Base-by-base conservation (phyloP, 176 grass and related monocot genomes). In the Lolium multiflorum region DNA sequence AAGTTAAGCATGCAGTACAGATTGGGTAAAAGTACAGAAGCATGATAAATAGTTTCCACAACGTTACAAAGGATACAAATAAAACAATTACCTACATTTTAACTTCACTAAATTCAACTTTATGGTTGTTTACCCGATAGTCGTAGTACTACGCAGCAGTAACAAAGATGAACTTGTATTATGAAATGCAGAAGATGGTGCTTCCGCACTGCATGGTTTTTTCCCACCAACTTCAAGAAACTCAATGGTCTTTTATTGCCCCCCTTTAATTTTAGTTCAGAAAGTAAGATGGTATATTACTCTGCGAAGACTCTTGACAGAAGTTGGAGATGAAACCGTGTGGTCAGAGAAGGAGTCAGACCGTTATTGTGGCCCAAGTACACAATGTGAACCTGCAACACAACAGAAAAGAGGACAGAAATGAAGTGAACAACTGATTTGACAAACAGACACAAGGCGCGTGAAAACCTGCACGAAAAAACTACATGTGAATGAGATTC, bases 301-400 rank as follows among this genome's bases (percentile, higher is more conserved):
- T 91, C 50, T 70, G 94, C 77, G 84, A 96, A 96, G 31, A 94
- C 90, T 83, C 24, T 91, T 79, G 92, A 98, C 21, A 98, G 91
- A 85, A 98, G 88, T 74, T 80, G 60, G 86, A 94, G 50, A 88
- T 98, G 96, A 86, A 82, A 83, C 20, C 11, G 68, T 78, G 93
- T 62, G 78, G 96, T 96, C 74, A 96, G 88, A 63, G 91, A 65
- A 86, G 93, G 91, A 83, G 77, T 82, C 11, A 88, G 86, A 63
- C 76, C 90, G 47, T 91, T 64, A 82, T 81, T 94, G 62, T 92
- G 88, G 44, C 96, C 96, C 79, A 98, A 84, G 87, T 98, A 98
- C 66, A 96, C 93, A 88, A 98, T 91, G 76, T 98, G 88, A 96
- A 98, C 93, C 93, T 96, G 81, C 78, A 93, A 66, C 50, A 55